Conservation (phyloP, 768 basidiomycete genomes). For the Suillus hirtellus region DNA sequence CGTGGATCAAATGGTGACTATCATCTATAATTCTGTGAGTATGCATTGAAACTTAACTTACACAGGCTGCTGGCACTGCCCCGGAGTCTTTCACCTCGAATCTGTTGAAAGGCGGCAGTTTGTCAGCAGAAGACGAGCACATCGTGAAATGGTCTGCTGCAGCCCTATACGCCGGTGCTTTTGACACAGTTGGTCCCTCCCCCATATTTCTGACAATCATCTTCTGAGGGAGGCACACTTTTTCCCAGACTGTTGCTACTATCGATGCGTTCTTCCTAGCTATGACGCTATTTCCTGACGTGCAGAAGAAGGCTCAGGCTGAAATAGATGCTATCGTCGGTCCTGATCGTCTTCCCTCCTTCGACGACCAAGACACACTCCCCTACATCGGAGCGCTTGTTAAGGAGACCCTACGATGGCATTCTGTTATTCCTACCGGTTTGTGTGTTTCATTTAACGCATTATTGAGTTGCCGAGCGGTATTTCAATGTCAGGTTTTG, state of each 20-base stretch:
- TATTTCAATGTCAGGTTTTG: slow-evolving; percentile 20
- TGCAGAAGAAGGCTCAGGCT: slow-evolving; percentile 56
- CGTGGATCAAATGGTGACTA: slow-evolving; percentile 57
- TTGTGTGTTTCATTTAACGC: slow-evolving; percentile 35
- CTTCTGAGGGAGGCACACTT: too few relatives aligned
- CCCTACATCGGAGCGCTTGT: slow-evolving; percentile 62
- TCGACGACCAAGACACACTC: slow-evolving; percentile 54
- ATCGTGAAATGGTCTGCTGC: slow-evolving; percentile 62
- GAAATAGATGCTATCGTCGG: slow-evolving; percentile 65
- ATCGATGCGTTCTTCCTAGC: slow-evolving; percentile 12
- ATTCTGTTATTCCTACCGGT: slow-evolving; percentile 41
- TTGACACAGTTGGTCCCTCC: background rate
- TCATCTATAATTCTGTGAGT: background rate
- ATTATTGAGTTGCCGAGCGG: slow-evolving; percentile 33
- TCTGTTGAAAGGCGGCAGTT: slow-evolving; percentile 50
- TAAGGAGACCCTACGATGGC: slow-evolving; percentile 56
- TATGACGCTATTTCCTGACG: slow-evolving; percentile 36
- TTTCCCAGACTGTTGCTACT: slow-evolving; percentile 7
- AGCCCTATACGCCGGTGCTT: slow-evolving; percentile 28
- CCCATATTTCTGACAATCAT: background rate
- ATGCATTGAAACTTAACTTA: background rate
- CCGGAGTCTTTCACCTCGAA: slow-evolving; percentile 55
- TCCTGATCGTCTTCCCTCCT: slow-evolving; percentile 58
- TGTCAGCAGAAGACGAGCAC: slow-evolving; percentile 55
- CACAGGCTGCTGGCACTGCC: slow-evolving; percentile 54